Evolutionary conservation across 352 stramenopile genomes (phyloP).

Genomic region (Plasmopara halstedii): DNA sequence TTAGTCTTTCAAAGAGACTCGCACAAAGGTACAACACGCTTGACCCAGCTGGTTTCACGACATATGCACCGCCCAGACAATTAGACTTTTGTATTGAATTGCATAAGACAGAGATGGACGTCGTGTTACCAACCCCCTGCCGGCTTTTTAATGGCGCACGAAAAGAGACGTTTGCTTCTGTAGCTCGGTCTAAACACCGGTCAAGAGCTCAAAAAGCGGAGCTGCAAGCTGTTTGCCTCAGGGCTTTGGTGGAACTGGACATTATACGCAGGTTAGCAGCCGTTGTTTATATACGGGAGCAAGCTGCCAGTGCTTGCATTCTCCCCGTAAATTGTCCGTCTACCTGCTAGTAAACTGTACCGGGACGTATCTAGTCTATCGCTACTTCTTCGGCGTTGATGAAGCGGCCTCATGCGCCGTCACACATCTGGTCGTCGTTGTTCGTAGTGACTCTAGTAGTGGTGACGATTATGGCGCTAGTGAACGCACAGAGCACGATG

Average conservation of each 20-base stretch:
- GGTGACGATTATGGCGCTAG: background rate
- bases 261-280: slow-evolving; percentile 2
- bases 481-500: slow-evolving; percentile 7
- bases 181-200: slow-evolving; percentile 7
- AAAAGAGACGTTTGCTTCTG: slow-evolving; percentile 20
- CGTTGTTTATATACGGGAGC: background rate
- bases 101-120: slow-evolving; percentile 15
- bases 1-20: slow-evolving; percentile 6
- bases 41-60: slow-evolving; percentile 14
- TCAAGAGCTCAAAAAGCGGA: background rate
- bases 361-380: slow-evolving; percentile 4
- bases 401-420: slow-evolving; percentile 10
- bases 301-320: slow-evolving; percentile 7
- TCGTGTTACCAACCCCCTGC: slow-evolving; percentile 23
- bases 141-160: slow-evolving; percentile 6
- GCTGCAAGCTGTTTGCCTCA: slow-evolving; percentile 14
- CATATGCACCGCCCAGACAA: background rate
- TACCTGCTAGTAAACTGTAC: slow-evolving; percentile 12
- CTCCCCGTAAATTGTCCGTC: slow-evolving; percentile 4
- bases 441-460: slow-evolving; percentile 10
- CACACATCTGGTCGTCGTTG: slow-evolving; percentile 3
- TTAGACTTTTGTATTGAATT: slow-evolving; percentile 7
- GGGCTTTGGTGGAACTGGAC: slow-evolving; percentile 21
- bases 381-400: slow-evolving; percentile 8
- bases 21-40: slow-evolving; percentile 10